A percentile compares a stretch with the other conserved stretches of the same genome.
Evolutionary conservation across 176 grass and related monocot genomes (phyloP).

Genomic region (Dendrocalamus sinicus): DNA sequence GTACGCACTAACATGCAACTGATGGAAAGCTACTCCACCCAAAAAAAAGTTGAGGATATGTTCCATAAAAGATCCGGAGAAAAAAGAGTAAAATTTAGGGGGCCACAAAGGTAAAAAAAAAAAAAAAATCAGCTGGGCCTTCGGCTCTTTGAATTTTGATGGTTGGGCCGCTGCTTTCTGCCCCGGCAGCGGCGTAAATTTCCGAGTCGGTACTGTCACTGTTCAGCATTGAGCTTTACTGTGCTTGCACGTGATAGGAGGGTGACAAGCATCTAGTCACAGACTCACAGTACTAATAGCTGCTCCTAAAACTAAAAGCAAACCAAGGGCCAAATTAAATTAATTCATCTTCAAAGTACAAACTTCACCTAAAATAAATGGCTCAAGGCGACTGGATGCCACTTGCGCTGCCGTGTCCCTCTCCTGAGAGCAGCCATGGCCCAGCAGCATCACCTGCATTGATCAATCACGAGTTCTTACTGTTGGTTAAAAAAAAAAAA

Average conservation of each 20-base stretch:
- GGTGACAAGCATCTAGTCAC: conserved; percentile 16
- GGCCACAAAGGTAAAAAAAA: not conserved
- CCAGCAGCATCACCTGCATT: not conserved
- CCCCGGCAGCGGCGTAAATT: conserved; percentile 42
- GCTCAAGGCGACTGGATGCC: not conserved
- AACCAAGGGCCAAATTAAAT: not conserved
- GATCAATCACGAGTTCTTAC: conserved; percentile 5
- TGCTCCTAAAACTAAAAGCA: not conserved
- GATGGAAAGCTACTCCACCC: not conserved
- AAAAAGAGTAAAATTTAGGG: not conserved
- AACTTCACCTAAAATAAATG: not conserved
- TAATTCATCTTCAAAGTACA: not conserved
- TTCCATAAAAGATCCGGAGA: not conserved
- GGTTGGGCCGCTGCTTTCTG: conserved; percentile 17
- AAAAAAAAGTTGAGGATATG: not conserved
- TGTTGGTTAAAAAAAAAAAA: conserved; percentile 9
- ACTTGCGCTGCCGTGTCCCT: not conserved
- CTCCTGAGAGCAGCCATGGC: not conserved
- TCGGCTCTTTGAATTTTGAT: not conserved
- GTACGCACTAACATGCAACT: not conserved
- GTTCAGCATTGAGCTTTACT: conserved; percentile 29
- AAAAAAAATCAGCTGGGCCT: not conserved
- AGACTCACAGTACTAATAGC: not conserved
- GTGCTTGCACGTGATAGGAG: conserved; percentile 38
- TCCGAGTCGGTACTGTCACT: conserved; percentile 24